phyloP scores from a whole-genome alignment of 2,329 filamentous ascomycete species.

The Stemphylium lycopersici region DNA sequence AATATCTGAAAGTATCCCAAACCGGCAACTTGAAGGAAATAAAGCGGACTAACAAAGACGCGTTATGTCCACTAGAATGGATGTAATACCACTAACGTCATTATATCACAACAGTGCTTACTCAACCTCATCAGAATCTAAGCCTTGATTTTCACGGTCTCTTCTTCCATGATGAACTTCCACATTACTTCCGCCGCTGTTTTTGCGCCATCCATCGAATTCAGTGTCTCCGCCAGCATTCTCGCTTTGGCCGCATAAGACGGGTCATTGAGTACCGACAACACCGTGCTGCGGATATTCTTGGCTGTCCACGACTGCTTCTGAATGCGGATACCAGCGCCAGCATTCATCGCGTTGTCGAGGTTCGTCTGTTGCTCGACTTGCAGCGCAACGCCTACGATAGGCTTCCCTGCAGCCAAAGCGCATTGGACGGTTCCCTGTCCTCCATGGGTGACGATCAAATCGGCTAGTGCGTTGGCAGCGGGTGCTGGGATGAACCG shows the following conservation, averaged over 20 bases:
- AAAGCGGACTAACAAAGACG: no score
- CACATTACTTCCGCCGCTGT: slow-evolving; percentile 41
- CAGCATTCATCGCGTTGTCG: slow-evolving; percentile 44
- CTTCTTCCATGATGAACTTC: slow-evolving; percentile 36
- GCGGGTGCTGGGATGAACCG: slow-evolving; percentile 38
- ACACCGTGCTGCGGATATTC: slow-evolving; percentile 32
- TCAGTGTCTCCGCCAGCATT: slow-evolving; percentile 31
- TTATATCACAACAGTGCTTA: no score
- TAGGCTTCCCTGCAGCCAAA: slow-evolving; percentile 38
- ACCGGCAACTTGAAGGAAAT: no score
- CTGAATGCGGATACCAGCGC: slow-evolving; percentile 39
- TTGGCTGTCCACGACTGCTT: slow-evolving; percentile 38
- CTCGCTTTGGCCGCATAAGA: slow-evolving; percentile 33
- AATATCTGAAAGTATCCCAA: no score
- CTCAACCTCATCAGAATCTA: background rate
- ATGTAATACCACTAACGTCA: no score
- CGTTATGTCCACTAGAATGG: no score
- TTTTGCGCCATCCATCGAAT: slow-evolving; percentile 39
- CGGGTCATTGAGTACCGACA: slow-evolving; percentile 33
- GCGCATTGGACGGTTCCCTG: slow-evolving; percentile 44
- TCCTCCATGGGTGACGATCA: slow-evolving; percentile 39
- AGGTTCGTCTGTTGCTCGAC: slow-evolving; percentile 44
- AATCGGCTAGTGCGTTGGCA: slow-evolving; percentile 37
- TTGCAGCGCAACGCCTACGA: slow-evolving; percentile 42
- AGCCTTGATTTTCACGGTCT: slow-evolving; percentile 19